Conservation (phyloP, 805 yeast genomes). For the Groenewaldozyma salmanticensis region DNA sequence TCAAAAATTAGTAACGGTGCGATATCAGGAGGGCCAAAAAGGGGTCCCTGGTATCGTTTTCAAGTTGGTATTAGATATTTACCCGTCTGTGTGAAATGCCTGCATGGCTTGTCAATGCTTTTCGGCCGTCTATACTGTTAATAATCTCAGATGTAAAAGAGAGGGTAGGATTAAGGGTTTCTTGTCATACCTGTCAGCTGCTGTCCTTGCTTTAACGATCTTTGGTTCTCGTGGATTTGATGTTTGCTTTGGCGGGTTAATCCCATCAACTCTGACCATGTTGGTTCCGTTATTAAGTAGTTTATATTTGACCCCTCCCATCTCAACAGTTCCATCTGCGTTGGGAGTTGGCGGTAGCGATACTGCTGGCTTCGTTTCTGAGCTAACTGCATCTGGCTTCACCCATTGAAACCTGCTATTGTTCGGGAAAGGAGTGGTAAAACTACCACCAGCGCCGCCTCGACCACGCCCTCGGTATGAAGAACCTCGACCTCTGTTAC, state of each 20-base stretch:
- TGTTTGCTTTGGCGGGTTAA: no score
- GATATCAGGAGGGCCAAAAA: neutral
- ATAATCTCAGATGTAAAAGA: neutral
- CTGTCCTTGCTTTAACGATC: no score
- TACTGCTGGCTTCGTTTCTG: neutral
- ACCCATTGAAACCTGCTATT: neutral
- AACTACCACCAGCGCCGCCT: neutral
- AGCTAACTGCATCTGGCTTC: neutral
- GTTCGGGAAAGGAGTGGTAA: neutral
- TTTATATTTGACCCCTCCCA: conserved; percentile 20
- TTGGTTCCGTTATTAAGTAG: conserved; percentile 17
- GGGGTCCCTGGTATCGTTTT: no score
- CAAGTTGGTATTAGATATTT: no score
- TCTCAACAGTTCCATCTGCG: conserved; percentile 11
- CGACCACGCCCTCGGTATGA: neutral
- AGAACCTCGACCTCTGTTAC: conserved; percentile 4
- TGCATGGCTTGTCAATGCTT: conserved; percentile 6
- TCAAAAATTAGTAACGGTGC: neutral
- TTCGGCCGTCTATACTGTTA: neutral
- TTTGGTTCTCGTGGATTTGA: no score
- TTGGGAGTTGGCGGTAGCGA: neutral
- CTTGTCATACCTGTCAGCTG: no score
- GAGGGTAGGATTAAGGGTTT: no score
- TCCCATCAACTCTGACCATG: conserved; percentile 13
- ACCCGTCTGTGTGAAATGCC: conserved; percentile 11